phyloP scores from a whole-genome alignment of 768 basidiomycete species.

The Tulasnella sp. region DNA sequence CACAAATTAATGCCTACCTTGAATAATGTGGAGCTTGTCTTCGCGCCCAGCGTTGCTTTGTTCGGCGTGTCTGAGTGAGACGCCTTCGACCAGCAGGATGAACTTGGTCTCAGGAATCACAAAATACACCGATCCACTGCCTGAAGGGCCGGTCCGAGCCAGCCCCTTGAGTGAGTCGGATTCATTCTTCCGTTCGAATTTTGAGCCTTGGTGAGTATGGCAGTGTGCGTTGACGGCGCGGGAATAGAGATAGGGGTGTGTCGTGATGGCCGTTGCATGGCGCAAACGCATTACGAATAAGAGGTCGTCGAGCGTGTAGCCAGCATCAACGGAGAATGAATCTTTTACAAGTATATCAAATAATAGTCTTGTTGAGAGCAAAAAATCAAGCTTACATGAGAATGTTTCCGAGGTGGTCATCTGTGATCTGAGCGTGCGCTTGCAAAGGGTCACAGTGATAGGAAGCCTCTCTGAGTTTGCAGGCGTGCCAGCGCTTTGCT shows the following conservation, averaged over 20 bases:
- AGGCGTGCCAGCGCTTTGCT: too few species aligned
- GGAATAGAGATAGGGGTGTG: conserved; percentile 1
- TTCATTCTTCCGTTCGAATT: background rate
- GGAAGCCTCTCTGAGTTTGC: too few species aligned
- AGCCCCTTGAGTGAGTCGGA: background rate
- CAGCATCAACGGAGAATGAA: background rate
- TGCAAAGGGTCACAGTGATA: too few species aligned
- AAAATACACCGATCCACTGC: background rate
- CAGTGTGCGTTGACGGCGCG: background rate
- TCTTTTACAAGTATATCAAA: too few species aligned
- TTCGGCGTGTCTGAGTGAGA: background rate
- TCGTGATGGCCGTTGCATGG: background rate
- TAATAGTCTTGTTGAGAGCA: too few species aligned
- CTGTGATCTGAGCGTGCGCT: too few species aligned
- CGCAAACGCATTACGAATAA: background rate
- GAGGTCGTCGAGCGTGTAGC: background rate
- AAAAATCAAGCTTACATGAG: too few species aligned
- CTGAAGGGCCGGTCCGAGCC: background rate
- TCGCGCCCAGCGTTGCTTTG: background rate
- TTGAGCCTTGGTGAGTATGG: conserved; percentile 1
- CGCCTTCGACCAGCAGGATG: background rate
- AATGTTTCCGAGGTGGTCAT: too few species aligned
- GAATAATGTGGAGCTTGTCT: background rate
- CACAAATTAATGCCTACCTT: background rate
- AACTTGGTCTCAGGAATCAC: background rate